These are phyloP conservation scores for Talaromyces marneffei DNA, from an alignment of 2,329 filamentous ascomycete genomes.

Conservation along the genomic window DNA sequence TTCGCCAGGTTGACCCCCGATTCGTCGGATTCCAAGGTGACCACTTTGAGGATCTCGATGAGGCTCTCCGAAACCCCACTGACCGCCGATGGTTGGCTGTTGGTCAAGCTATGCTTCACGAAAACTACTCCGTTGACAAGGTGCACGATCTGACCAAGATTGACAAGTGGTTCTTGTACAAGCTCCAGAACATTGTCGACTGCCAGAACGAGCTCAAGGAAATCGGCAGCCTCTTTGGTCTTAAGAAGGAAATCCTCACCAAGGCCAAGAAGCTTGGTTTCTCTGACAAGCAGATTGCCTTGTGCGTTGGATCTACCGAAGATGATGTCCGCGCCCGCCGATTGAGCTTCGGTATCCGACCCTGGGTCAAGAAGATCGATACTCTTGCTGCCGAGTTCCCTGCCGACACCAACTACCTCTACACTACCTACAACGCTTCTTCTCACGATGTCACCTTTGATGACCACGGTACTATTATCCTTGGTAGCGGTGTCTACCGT, in stretches of 20 bases:
- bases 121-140: constrained; percentile 87
- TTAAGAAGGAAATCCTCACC: constrained; percentile 82
- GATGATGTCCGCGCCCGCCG: constrained; percentile 81
- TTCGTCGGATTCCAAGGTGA: constrained; percentile 93
- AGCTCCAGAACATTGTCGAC: constrained; percentile 94
- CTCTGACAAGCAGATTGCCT: constrained; percentile 90
- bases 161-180: constrained; percentile 98
- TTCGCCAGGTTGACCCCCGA: constrained; percentile 88
- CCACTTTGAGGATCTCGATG: constrained; percentile 88
- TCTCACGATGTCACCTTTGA: constrained; percentile 91
- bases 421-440: constrained; percentile 95
- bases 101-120: constrained; percentile 95
- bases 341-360: constrained; percentile 79
- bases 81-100: constrained; percentile 97
- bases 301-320: constrained; percentile 77
- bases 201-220: constrained; percentile 80
- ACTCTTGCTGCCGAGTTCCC: constrained; percentile 96
- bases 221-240: constrained; percentile 70
- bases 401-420: constrained; percentile 89
- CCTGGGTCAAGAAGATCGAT: constrained; percentile 98
- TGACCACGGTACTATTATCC: constrained; percentile 80
- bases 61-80: constrained; percentile 83
- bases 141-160: constrained; percentile 96
- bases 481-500: constrained; percentile 93
- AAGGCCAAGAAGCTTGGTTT: constrained; percentile 98